Base-by-base conservation (phyloP, 2,329 filamentous ascomycete species). In the Aspergillus puulaauensis region DNA sequence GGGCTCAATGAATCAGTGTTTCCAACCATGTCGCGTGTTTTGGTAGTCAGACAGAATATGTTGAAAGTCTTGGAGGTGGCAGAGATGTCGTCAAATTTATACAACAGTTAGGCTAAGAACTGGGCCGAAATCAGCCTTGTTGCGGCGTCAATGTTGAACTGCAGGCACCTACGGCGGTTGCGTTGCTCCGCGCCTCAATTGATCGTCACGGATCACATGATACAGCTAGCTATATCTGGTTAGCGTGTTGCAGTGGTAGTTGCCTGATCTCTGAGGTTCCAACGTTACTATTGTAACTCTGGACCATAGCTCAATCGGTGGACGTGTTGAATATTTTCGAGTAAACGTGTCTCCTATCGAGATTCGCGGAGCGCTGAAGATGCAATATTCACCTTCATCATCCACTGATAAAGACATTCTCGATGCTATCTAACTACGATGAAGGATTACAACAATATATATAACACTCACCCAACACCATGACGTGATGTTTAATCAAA, bases 1-100 rank as follows among this genome's bases (percentile, higher is more conserved):
- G 65, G 47, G 14, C 45, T 57, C 6, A 75, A 62, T 2, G 59
- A 39, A 27, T 66, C 61, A 68, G 76, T 51, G n/a, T 48, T 60
- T 55, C 54, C 59, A 44, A 55, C 49, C 63, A 64, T 66, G 35
- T 48, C 41, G 31, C 6, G 23, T 37, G 40, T 19, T 15, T 41
- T 15, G 15, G 7, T 31, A 35, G 19, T 4, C 27, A 39, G 35
- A n/a, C 11, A 9, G 3, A 12, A 2, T 9, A 40, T 39, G 4
- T 27, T 3, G n/a, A 6, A 23, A 40, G 31, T 2, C 24, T 27
- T 7, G 24, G 9, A 27, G 24, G 8, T 27, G 27, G 8, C 8
- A 11, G 9, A 31, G 9, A 9, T 11, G 9, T 31, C 3, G 1
- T 11, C 9, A 11, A 9, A 31, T 39, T 15, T 50, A 27, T 11